Base-by-base conservation (phyloP, 148 eudicot genomes). In the Rhododendron ferrugineum region DNA sequence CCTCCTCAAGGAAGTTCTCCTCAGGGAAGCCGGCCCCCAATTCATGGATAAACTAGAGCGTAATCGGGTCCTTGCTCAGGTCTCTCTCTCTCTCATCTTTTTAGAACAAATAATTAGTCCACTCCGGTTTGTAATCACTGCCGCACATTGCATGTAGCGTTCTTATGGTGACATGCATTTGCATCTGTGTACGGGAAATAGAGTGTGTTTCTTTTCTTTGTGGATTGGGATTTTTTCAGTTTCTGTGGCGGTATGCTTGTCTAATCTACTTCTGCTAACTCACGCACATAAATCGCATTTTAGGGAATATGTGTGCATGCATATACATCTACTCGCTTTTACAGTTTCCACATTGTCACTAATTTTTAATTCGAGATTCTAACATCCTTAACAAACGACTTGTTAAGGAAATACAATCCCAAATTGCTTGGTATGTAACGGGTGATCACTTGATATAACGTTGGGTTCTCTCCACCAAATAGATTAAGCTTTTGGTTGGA, bases 1-100 rank as follows among this genome's bases (percentile, higher is more conserved):
- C 83, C 94, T 96, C 4, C 94, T 94, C 56, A 90, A 92, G 42
- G 98, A 96, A 22, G 97, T 96, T 56, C 91, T 96, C 30, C 95
- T 88, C 16, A 26, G 96, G 46, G 95, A 94, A 87, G 93, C 88
- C 4, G 98, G 96, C 1, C 54, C 91, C 2, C 49, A 83, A 14
- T 92, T 94, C 87, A 86, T 92, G 86, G 91, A 93, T 32, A 93
- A 92, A 44, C 87, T 93, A 77, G 96, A 96, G 49, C 88, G 91
- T 4, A 87, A 92, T 56, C 87, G 93, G 5, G 80, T 90, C 72
- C 94, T 94, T 7, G 90, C 98, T 83, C 93, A 93, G 98, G 98
- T 76, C n/a, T 36, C 36, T 73, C 42, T 32, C 5, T 64, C 23
- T 64, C 13, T 47, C 22, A 52, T 52, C 56, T 52, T 52, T 2